Evolutionary conservation across 805 yeast species (phyloP).

Genomic region (Wickerhamomyces canadensis): DNA sequence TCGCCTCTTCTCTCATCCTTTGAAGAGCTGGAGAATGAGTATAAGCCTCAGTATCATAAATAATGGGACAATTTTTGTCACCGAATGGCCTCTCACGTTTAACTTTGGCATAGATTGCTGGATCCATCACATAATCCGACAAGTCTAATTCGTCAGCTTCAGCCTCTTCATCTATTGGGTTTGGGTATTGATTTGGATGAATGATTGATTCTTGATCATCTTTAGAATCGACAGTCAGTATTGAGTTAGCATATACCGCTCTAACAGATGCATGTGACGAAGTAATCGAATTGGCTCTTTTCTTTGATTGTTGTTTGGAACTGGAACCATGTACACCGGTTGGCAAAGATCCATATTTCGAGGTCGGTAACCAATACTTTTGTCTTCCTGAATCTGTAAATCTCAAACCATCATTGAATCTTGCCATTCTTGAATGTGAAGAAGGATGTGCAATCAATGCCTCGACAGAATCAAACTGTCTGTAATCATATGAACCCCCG

Average conservation of each 20-base stretch:
- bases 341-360: not conserved
- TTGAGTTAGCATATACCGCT: conserved; percentile 21
- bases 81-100: conserved; percentile 31
- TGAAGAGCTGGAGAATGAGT: conserved; percentile 21
- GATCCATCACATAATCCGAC: conserved; percentile 31
- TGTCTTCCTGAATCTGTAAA: conserved; percentile 72
- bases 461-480: conserved; percentile 77
- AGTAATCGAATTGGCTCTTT: conserved; percentile 16
- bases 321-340: conserved; percentile 2
- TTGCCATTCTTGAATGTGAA: conserved; percentile 55
- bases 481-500: conserved; percentile 73
- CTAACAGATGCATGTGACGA: conserved; percentile 20
- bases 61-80: conserved; percentile 38
- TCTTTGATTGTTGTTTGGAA: conserved; percentile 14
- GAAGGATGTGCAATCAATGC: conserved; percentile 63
- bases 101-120: conserved; percentile 28
- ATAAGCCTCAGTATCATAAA: conserved; percentile 25
- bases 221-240: conserved; percentile 15
- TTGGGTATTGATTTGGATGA: too few relatives aligned
- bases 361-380: conserved; percentile 62
- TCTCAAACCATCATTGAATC: conserved; percentile 79
- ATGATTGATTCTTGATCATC: conserved; percentile 9
- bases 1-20: conserved; percentile 22
- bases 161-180: conserved; percentile 1
- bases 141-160: conserved; percentile 1